Percentiles rank a stretch among this genome's conserved stretches.
These are phyloP conservation scores for Brettanomyces sp. DNA, from an alignment of 805 yeast genomes.

Conservation along the genomic window DNA sequence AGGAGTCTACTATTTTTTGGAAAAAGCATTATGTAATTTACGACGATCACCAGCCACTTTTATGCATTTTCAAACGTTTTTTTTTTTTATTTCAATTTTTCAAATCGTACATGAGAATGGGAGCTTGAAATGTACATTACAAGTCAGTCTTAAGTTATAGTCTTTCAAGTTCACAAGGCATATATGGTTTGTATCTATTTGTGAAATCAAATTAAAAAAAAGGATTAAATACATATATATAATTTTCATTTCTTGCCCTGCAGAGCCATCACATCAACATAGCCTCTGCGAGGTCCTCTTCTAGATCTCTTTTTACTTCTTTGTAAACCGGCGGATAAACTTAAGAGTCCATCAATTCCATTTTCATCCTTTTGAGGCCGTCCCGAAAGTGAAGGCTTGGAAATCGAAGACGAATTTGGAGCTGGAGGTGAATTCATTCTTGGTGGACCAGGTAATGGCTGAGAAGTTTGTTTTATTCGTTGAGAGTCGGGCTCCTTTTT, in stretches of 20 bases:
- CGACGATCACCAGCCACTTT: too few species aligned
- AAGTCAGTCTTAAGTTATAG: too few species aligned
- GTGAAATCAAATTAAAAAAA: too few species aligned
- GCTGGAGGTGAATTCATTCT: background rate
- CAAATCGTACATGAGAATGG: too few species aligned
- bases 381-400: slow-evolving; percentile 23
- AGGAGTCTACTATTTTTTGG: too few species aligned
- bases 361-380: slow-evolving; percentile 8
- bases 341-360: slow-evolving; percentile 21
- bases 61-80: too few species aligned
- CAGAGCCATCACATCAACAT: slow-evolving; percentile 55
- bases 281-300: slow-evolving; percentile 47
- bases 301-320: slow-evolving; percentile 29
- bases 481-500: slow-evolving; percentile 1
- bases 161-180: too few species aligned
- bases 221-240: background rate
- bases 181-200: too few species aligned
- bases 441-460: background rate
- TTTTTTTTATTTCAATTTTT: too few species aligned
- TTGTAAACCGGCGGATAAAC: slow-evolving; percentile 23
- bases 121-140: too few species aligned
- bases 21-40: too few species aligned
- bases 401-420: slow-evolving; percentile 13
- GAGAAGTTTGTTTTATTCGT: slow-evolving; percentile 2
- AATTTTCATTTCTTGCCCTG: slow-evolving; percentile 1